Evolutionary conservation across 768 basidiomycete species (phyloP), one percentile per base, ranked within the genome.

Genomic region (Rhodotorula babjevae): DNA sequence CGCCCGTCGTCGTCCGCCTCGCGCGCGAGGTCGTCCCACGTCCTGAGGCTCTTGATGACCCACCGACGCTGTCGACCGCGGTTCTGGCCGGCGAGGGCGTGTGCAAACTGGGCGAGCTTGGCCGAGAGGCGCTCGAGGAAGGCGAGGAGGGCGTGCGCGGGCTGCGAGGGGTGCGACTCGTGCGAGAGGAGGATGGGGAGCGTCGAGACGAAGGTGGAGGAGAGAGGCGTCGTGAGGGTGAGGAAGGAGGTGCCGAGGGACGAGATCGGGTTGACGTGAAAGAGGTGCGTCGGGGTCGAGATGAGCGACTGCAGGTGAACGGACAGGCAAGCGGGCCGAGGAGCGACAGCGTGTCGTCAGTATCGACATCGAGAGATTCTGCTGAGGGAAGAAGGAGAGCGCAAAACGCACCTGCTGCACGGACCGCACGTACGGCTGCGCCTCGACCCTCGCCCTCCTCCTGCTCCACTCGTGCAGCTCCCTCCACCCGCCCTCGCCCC

Each of bases 231-330:
- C 40, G 31, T 52, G 31, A 27, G 40, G 21, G 25, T 2, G 63
- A 76, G 68, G 74, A 72, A 72, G 19, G 68, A 61, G n/a, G 46
- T 21, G 23, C 65, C 3, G 58, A 76, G 60, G 23, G 65, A 14
- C 27, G 67, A 40, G 27, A 52, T 31, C 5, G 65, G 47, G 15
- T 33, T 55, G 21, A 36, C 21, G 15, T 50, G 42, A 42, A 72
- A 76, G 58, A 76, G 53, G 33, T 53, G 62, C 7, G 67, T 36
- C 16, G 71, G 56, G 16, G 71, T 33, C 58, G 65, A 56, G 55
- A 61, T 67, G 56, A 75, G 23, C 29, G 65, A 44, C 71, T 72
- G 66, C 27, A 8, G 36, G 44, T 23, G 8, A 25, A 8, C 11
- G 29, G n/a, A 11, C 33, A 18, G 49, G 31, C 7, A 0, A 15